phyloP scores from a whole-genome alignment of 176 grass and related monocot species.

The Tuctoria greenei region DNA sequence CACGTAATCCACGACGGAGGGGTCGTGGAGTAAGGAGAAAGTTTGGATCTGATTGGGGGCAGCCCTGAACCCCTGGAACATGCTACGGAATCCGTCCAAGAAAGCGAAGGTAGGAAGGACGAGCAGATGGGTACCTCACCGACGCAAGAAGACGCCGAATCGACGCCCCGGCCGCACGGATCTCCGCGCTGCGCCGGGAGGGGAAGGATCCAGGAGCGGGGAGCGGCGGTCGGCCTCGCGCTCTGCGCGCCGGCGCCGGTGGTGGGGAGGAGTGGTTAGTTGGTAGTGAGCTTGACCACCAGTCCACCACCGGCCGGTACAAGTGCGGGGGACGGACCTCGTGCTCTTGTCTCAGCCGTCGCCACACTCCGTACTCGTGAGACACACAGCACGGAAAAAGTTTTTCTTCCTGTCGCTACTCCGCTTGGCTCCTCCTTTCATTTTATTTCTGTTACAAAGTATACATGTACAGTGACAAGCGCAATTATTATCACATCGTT shows the following conservation, averaged over 20 bases:
- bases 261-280: background rate
- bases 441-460: background rate
- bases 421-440: background rate
- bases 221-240: background rate
- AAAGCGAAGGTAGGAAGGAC: no score
- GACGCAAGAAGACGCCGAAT: background rate
- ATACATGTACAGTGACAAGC: background rate
- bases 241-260: background rate
- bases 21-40: no score
- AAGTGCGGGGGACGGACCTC: background rate
- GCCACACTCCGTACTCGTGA: background rate
- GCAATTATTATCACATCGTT: background rate
- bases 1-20: no score
- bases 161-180: background rate
- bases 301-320: slow-evolving; percentile 13
- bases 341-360: slow-evolving; percentile 12
- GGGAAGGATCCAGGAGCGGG: background rate
- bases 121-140: no score
- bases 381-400: background rate
- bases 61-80: no score
- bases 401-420: background rate
- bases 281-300: background rate
- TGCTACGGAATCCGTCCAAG: no score
- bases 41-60: no score
- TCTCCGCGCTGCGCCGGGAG: background rate